A percentile compares a stretch with the other conserved stretches of the same genome.
Evolutionary conservation across 2,329 filamentous ascomycete species (phyloP).

Genomic region (Hymenoscyphus repandus): DNA sequence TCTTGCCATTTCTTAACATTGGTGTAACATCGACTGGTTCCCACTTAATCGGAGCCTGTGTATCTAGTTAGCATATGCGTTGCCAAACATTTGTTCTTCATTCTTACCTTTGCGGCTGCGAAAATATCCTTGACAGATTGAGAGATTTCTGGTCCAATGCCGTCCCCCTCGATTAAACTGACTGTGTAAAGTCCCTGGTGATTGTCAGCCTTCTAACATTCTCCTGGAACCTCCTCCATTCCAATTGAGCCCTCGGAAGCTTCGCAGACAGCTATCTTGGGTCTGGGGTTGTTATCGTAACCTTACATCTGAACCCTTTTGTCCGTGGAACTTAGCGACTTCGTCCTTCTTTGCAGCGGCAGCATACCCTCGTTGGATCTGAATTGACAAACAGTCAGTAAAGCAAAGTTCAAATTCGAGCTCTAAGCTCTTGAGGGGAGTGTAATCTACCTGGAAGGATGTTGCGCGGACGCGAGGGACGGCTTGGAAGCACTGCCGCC

Average conservation of each 20-base stretch:
- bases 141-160: constrained; percentile 96
- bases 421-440: constrained; percentile 6
- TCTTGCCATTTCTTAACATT: constrained; percentile 89
- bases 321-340: constrained; percentile 90
- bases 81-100: constrained; percentile 1
- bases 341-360: constrained; percentile 61
- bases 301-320: constrained; percentile 82
- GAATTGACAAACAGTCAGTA: constrained; percentile 18
- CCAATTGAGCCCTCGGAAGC: constrained; percentile 22
- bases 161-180: constrained; percentile 96
- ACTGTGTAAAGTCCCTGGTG: constrained; percentile 87
- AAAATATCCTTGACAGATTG: constrained; percentile 99
- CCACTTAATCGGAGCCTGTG: constrained; percentile 86
- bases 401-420: constrained; percentile 1
- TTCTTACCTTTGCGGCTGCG: constrained; percentile 77
- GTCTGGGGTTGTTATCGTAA: constrained; percentile 33
- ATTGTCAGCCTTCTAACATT: constrained; percentile 17
- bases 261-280: constrained; percentile 11
- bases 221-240: constrained; percentile 4
- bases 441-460: constrained; percentile 51
- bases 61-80: constrained; percentile 17
- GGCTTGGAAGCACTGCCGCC: constrained; percentile 72
- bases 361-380: constrained; percentile 27
- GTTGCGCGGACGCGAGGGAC: constrained; percentile 51
- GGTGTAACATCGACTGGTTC: constrained; percentile 96